phyloP scores from a whole-genome alignment of 306 rosid species.

The Notholithocarpus densiflorus region DNA sequence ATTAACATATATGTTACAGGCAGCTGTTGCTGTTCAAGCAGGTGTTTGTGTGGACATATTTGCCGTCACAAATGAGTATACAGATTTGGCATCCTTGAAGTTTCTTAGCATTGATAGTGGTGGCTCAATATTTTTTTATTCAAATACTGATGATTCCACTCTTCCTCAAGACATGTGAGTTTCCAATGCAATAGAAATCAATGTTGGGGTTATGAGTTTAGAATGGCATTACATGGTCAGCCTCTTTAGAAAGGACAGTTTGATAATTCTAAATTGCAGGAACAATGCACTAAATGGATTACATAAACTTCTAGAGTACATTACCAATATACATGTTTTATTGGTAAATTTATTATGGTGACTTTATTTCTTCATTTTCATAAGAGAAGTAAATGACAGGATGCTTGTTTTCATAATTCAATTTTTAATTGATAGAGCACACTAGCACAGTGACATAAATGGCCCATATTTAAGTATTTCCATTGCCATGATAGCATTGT shows the following conservation, averaged over 20 bases:
- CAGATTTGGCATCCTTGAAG: slow-evolving; percentile 92
- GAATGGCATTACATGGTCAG: background rate
- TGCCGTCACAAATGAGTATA: slow-evolving; percentile 95
- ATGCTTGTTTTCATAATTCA: background rate
- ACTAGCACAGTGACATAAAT: background rate
- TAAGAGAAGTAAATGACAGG: slow-evolving; percentile 4
- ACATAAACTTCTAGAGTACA: background rate
- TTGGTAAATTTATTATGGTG: slow-evolving; percentile 18
- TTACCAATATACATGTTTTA: background rate
- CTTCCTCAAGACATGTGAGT: slow-evolving; percentile 98
- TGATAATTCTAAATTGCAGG: background rate
- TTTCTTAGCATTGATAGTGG: slow-evolving; percentile 91
- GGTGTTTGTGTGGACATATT: slow-evolving; percentile 96
- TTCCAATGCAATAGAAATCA: slow-evolving; percentile 4
- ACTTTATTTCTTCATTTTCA: slow-evolving; percentile 1
- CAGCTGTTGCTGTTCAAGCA: slow-evolving; percentile 94
- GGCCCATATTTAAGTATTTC: background rate
- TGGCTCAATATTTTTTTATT: slow-evolving; percentile 78
- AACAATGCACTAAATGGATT: background rate
- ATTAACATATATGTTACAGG: slow-evolving; percentile 60
- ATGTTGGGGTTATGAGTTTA: background rate
- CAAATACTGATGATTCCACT: slow-evolving; percentile 86
- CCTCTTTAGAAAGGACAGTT: background rate
- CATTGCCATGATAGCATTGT: slow-evolving; percentile 11
- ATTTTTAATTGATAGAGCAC: background rate